These are phyloP conservation scores for Ogataea thermomethanolica DNA, from an alignment of 805 yeast species.

Conservation along the genomic window DNA sequence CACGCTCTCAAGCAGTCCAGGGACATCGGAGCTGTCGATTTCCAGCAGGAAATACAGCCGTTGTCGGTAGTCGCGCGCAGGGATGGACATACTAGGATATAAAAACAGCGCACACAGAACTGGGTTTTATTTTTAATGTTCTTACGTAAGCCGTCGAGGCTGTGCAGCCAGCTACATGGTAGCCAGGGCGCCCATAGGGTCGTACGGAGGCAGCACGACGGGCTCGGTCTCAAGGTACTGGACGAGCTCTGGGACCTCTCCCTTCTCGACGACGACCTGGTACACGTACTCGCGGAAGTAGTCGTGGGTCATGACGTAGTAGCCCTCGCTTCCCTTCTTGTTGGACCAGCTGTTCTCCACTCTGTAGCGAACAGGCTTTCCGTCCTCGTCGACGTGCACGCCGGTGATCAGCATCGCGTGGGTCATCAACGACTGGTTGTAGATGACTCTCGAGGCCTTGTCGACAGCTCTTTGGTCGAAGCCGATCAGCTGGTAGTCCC, in stretches of 20 bases:
- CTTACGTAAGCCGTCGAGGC: no score
- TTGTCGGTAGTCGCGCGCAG: constrained; percentile 43
- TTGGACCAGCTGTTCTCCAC: constrained; percentile 81
- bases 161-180: background rate
- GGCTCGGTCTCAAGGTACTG: constrained; percentile 41
- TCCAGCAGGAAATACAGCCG: constrained; percentile 66
- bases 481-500: constrained; percentile 58
- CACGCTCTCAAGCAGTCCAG: constrained; percentile 25
- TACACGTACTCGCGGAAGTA: constrained; percentile 73
- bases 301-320: constrained; percentile 66
- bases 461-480: constrained; percentile 44
- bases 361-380: constrained; percentile 62
- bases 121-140: no score
- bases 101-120: constrained; percentile 7
- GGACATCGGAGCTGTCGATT: constrained; percentile 23
- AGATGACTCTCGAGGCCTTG: constrained; percentile 68
- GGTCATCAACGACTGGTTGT: constrained; percentile 76
- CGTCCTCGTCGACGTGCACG: constrained; percentile 65
- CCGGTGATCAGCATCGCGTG: constrained; percentile 89
- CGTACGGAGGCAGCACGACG: constrained; percentile 68
- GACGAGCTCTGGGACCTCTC: constrained; percentile 43
- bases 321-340: constrained; percentile 63
- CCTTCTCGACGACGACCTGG: constrained; percentile 61
- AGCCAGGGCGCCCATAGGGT: constrained; percentile 78
- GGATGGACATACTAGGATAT: constrained; percentile 11